phyloP scores from a whole-genome alignment of 2,329 filamentous ascomycete species.

The Helminthosporium solani region DNA sequence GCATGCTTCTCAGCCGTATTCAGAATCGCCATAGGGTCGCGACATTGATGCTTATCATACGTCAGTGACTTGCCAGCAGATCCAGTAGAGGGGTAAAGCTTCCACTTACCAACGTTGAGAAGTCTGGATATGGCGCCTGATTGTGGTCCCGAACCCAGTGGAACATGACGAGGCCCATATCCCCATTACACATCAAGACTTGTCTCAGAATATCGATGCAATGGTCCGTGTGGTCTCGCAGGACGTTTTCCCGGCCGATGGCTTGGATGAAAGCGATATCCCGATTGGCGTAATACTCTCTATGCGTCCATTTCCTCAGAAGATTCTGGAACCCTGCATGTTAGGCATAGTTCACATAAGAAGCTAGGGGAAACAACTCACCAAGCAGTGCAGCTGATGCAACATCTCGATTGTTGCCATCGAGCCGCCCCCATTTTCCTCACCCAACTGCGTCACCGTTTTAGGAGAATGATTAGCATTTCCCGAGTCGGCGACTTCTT shows the following conservation, averaged over 20 bases:
- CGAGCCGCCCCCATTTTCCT: neutral
- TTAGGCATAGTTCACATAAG: neutral
- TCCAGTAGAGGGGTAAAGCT: neutral
- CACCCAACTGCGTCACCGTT: neutral
- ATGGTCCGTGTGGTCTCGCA: neutral
- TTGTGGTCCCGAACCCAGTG: neutral
- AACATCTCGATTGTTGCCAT: neutral
- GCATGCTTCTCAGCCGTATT: neutral
- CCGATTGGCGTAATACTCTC: neutral
- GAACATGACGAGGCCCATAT: neutral
- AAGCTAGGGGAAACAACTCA: neutral
- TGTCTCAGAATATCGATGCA: neutral
- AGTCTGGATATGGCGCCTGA: neutral
- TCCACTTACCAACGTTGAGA: neutral
- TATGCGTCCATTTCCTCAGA: neutral
- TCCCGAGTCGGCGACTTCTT: neutral
- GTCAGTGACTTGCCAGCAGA: neutral
- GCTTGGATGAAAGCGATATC: neutral
- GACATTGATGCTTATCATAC: neutral
- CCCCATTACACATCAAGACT: neutral
- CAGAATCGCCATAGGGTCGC: neutral
- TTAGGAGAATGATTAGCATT: neutral
- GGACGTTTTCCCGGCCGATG: neutral
- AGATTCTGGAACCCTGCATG: neutral
- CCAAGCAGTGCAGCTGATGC: neutral